phyloP scores from a whole-genome alignment of 78 protist genomes.

The Dictyostelium intermedium region DNA sequence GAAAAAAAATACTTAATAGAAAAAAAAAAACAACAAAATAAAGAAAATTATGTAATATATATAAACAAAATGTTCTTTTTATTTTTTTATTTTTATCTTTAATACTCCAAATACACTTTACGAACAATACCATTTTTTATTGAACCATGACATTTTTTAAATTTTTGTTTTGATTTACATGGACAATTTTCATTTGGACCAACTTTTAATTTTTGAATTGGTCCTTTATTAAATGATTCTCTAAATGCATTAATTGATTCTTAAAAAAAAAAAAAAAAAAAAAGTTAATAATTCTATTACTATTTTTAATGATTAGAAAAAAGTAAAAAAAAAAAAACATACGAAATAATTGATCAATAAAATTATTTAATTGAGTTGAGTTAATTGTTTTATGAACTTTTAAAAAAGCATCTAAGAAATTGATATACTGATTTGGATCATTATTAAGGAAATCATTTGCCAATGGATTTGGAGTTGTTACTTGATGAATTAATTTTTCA shows the following conservation, averaged over 20 bases:
- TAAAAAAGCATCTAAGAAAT: not conserved
- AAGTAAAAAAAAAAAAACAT: not conserved
- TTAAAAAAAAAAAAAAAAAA: not conserved
- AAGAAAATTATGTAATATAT: not conserved
- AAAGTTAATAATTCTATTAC: not conserved
- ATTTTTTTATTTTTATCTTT: not conserved
- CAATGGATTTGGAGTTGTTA: not conserved
- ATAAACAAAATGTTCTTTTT: not conserved
- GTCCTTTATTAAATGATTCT: not conserved
- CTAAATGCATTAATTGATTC: slow-evolving; percentile 36
- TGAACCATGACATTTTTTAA: slow-evolving; percentile 73
- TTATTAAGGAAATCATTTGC: not conserved
- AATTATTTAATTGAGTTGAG: not conserved
- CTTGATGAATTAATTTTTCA: not conserved
- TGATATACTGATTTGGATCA: not conserved
- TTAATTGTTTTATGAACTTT: not conserved
- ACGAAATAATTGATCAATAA: slow-evolving; percentile 24
- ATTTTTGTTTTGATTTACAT: slow-evolving; percentile 47
- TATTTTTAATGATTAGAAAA: no score
- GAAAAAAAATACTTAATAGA: not conserved
- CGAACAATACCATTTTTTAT: not conserved
- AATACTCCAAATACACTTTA: not conserved
- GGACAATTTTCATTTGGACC: slow-evolving; percentile 52
- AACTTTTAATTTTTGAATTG: slow-evolving; percentile 34
- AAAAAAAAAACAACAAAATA: not conserved